Evolutionary conservation across 345 rosid species (phyloP), one percentile per base, ranked within the genome.

Genomic region (Eucalyptus pauciflora): DNA sequence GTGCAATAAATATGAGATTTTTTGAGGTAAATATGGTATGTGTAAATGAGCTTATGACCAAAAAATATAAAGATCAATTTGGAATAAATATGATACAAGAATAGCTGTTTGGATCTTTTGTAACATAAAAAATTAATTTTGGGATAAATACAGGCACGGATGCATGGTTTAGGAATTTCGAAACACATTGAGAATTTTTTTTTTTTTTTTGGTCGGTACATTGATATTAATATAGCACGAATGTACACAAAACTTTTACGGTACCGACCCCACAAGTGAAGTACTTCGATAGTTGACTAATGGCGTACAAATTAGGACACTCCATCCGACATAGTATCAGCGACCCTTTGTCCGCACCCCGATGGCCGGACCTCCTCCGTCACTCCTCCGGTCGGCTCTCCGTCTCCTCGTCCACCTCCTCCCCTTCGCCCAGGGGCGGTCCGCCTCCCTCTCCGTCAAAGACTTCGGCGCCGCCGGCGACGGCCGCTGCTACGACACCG

Each of bases 391-490:
- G 22, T 33, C 83, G 4, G 46, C 27, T 37, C 27, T 76, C 48
- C 46, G 5, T 3, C 64, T 86, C 56, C 48, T 86, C 60, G 22
- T 50, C 87, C 87, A 7, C 56, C 56, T 51, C 24, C 87, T n/a
- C 46, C 22, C 83, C 83, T 10, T 86, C 46, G 14, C 87, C 48
- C 64, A 31, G 22, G 37, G 46, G 29, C 87, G 12, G 31, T 10
- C 10, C 85, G 8, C 50, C 45, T 8, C 90, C 17, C 88, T 93
- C 56, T 93, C 93, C 91, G 96, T 96, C 88, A 85, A 80, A 37
- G 96, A 96, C 92, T 97, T 93, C 94, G 99, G 99, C 41, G 98
- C 99, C 88, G 90, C 79, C 92, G 99, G 97, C 83, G 96, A 96
- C 88, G 98, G 99, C 86, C 24, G 76, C 87, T 89, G 88, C 93